These are phyloP conservation scores for Talaromyces wortmannii DNA, from an alignment of 495 filamentous ascomycete genomes.

Conservation along the genomic window DNA sequence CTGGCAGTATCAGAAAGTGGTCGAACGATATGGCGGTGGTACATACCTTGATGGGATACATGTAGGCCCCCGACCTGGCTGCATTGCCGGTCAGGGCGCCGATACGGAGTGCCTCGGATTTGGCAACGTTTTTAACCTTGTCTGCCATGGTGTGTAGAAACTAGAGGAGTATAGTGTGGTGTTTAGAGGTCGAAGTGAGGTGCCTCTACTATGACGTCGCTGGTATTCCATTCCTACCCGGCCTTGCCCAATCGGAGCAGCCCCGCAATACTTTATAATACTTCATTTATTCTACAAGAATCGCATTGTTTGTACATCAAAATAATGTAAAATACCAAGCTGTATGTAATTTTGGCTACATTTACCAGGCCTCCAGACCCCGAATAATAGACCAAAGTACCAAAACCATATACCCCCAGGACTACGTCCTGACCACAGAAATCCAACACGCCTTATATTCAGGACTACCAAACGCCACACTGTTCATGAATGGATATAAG, in stretches of 20 bases:
- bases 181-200: background rate
- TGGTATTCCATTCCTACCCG: background rate
- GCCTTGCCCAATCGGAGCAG: background rate
- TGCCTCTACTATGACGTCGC: background rate
- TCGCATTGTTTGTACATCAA: background rate
- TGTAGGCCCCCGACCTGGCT: conserved; percentile 65
- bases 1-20: conserved; percentile 12
- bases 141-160: conserved; percentile 26
- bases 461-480: conserved; percentile 14
- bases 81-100: conserved; percentile 52
- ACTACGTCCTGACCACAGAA: background rate
- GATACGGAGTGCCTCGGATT: conserved; percentile 29
- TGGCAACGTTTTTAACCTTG: conserved; percentile 31
- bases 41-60: conserved; percentile 76
- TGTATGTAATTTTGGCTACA: background rate
- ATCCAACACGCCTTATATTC: conserved; percentile 8
- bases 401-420: background rate
- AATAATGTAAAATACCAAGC: background rate
- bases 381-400: background rate
- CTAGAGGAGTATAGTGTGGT: no score
- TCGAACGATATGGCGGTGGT: background rate
- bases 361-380: background rate
- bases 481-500: conserved; percentile 14
- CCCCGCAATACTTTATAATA: background rate
- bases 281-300: no score